phyloP scores from a whole-genome alignment of 1,284 basidiomycete genomes.

The Heterobasidion annosum region DNA sequence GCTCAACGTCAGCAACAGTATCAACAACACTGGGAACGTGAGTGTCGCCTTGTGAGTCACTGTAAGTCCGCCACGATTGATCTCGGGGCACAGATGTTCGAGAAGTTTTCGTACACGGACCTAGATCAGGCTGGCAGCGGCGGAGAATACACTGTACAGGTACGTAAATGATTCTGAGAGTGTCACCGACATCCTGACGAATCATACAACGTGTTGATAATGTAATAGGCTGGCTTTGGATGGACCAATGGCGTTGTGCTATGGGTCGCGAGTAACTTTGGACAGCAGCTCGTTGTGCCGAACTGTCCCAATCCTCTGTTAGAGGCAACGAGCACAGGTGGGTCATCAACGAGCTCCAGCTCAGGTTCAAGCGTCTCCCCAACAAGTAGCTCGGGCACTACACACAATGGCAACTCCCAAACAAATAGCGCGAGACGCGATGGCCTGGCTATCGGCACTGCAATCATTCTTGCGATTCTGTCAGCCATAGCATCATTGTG shows the following conservation, averaged over 20 bases:
- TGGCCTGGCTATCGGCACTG: neutral
- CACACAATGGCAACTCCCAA: neutral
- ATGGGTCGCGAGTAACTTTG: constrained; percentile 70
- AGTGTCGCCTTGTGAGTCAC: constrained; percentile 17
- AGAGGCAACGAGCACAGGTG: constrained; percentile 1
- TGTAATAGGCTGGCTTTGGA: constrained; percentile 62
- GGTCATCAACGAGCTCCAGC: neutral
- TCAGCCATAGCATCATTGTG: neutral
- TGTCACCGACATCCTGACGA: neutral
- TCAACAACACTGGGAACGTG: constrained; percentile 64
- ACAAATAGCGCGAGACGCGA: neutral
- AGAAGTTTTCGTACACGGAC: constrained; percentile 75
- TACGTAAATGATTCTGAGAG: constrained; percentile 17
- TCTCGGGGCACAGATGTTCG: constrained; percentile 63
- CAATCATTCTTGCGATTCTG: neutral
- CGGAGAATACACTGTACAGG: constrained; percentile 80
- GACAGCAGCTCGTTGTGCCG: constrained; percentile 52
- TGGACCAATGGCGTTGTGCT: constrained; percentile 86
- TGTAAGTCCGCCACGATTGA: neutral
- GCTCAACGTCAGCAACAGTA: constrained; percentile 68
- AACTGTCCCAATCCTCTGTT: constrained; percentile 49
- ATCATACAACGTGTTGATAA: neutral
- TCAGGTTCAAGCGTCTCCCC: neutral
- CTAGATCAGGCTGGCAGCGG: constrained; percentile 80
- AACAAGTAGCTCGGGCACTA: neutral